Evolutionary conservation across 2,329 filamentous ascomycete genomes (phyloP).

Genomic region (Drechslerella dactyloides): DNA sequence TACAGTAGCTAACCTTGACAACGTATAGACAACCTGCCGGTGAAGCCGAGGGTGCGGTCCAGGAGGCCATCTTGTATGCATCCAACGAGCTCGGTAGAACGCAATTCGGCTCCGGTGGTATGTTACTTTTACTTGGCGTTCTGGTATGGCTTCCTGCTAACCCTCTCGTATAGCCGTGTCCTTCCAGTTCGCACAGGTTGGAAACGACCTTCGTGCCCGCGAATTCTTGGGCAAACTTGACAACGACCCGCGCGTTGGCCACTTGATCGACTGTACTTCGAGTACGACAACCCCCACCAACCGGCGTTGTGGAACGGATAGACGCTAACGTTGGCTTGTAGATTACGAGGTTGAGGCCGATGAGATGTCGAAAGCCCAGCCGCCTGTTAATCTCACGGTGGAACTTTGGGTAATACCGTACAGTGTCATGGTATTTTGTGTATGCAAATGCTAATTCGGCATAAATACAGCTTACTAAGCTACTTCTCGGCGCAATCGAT

Average conservation of each 20-base stretch:
- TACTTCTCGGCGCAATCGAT: constrained; percentile 72
- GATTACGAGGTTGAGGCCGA: constrained; percentile 73
- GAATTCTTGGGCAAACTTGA: constrained; percentile 71
- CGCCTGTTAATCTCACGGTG: constrained; percentile 69
- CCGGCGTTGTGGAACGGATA: background rate
- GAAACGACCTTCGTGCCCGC: constrained; percentile 69
- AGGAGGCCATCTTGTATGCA: constrained; percentile 66
- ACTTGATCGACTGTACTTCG: constrained; percentile 71
- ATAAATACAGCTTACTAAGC: constrained; percentile 60
- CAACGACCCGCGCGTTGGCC: constrained; percentile 67
- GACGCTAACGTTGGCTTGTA: constrained; percentile 55
- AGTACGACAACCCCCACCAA: constrained; percentile 60
- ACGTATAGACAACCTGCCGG: constrained; percentile 72
- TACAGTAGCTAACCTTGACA: constrained; percentile 56
- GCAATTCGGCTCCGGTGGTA: constrained; percentile 64
- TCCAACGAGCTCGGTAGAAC: constrained; percentile 62
- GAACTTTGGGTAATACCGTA: constrained; percentile 65
- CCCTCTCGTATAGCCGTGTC: constrained; percentile 60
- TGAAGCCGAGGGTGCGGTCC: constrained; percentile 65
- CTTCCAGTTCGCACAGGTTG: constrained; percentile 74
- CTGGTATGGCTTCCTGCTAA: background rate
- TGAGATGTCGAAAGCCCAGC: constrained; percentile 68
- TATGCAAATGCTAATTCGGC: background rate
- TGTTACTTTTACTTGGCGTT: background rate
- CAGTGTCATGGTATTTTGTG: background rate